Base-by-base conservation (phyloP, 2,329 filamentous ascomycete genomes). In the Magnaporthiopsis poae region DNA sequence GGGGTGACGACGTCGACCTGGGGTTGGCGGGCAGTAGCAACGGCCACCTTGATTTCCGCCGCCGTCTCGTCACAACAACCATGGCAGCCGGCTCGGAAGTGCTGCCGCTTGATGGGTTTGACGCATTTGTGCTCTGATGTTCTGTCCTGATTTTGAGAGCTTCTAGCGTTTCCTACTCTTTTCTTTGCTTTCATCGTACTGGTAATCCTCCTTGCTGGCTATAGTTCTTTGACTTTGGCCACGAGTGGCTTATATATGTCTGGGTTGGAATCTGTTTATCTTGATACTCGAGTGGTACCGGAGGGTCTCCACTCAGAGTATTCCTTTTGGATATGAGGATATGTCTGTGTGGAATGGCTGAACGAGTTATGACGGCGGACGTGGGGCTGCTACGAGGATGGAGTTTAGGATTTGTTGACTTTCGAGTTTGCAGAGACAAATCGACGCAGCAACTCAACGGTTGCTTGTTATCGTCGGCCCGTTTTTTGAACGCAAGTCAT, bases 1-100 rank as follows among this genome's bases (percentile, higher is more conserved):
- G 78, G 0, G 81, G 79, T 1, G 84, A 86, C 62, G 84, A 86
- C 63, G 74, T 83, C 15, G 76, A 77, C 65, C 76, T 81, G 39
- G 76, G 74, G 65, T 71, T 79, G 27, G 77, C 18, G 46, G 46
- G 46, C 46, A 56, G 46, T n/a, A 56, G 46, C 46, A 56, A 8
- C 21, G 46, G 46, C 46, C 46, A 79, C 63, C 79, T 64, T 35
- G 39, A 39, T 21, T 39, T 31, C 29, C 63, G 46, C 29, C 63
- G 52, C 15, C 39, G 27, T 27, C 52, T 64, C n/a, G 46, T 60
- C 9, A 25, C 63, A 13, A 59, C 63, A 59, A 59, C 46, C 25
- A 52, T 64, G 39, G 18, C 25, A 39, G 25, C 39, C 13, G 33
- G 39, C 29, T 56, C 63, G 46, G 63, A 64, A 11, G 63, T 46